Evolutionary conservation across 768 basidiomycete genomes (phyloP).

Genomic region (Hydnomerulius pinastri): DNA sequence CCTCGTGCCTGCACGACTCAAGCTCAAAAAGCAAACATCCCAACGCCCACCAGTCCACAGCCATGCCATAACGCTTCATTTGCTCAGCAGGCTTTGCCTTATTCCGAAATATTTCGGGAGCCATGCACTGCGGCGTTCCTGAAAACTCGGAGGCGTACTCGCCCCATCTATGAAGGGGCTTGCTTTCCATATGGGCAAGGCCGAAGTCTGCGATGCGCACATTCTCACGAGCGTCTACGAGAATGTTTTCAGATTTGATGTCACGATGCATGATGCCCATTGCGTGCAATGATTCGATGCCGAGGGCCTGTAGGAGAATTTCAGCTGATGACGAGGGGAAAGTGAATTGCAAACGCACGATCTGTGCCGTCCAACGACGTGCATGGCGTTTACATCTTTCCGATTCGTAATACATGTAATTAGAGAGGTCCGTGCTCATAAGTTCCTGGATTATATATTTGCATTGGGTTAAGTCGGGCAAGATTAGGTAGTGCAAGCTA

Average conservation of each 20-base stretch:
- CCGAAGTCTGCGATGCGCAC: conserved; percentile 47
- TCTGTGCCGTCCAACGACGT: conserved; percentile 42
- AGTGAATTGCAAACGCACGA: conserved; percentile 24
- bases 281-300: conserved; percentile 48
- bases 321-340: not conserved
- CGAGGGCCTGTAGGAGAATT: conserved; percentile 37
- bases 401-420: conserved; percentile 28
- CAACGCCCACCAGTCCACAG: conserved; percentile 45
- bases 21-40: conserved; percentile 44
- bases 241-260: conserved; percentile 69
- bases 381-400: conserved; percentile 29
- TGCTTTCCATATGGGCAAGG: conserved; percentile 26
- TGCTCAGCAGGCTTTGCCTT: conserved; percentile 2
- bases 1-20: conserved; percentile 28
- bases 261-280: conserved; percentile 70
- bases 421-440: conserved; percentile 39
- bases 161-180: conserved; percentile 10
- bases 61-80: conserved; percentile 29
- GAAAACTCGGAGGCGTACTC: conserved; percentile 27
- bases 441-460: conserved; percentile 36
- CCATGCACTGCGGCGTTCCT: conserved; percentile 42
- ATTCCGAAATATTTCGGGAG: conserved; percentile 42
- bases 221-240: conserved; percentile 48
- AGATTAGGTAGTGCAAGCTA: not conserved
- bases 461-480: not conserved